phyloP scores from a whole-genome alignment of 176 grass and related monocot species.

The Oryza glaberrima region DNA sequence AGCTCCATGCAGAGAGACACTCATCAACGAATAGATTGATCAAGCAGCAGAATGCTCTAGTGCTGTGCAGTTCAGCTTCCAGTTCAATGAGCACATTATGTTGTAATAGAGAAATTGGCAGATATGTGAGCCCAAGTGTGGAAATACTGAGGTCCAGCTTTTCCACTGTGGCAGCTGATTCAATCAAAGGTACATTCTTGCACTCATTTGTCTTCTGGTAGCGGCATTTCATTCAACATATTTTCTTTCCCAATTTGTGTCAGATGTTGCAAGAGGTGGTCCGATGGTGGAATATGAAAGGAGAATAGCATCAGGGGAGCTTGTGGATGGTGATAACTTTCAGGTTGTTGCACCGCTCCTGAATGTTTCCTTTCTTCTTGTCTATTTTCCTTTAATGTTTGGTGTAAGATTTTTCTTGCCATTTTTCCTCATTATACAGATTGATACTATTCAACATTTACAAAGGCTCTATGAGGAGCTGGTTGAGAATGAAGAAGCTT shows the following conservation, averaged over 20 bases:
- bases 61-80: conserved; percentile 34
- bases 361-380: conserved; percentile 5
- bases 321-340: conserved; percentile 84
- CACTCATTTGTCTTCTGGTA: background rate
- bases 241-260: conserved; percentile 4
- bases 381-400: background rate
- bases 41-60: conserved; percentile 38
- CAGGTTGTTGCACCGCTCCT: conserved; percentile 51
- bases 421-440: conserved; percentile 49
- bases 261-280: conserved; percentile 57
- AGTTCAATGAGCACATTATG: conserved; percentile 34
- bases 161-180: conserved; percentile 42
- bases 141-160: conserved; percentile 51
- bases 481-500: conserved; percentile 64
- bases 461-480: conserved; percentile 84
- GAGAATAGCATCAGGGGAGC: conserved; percentile 75
- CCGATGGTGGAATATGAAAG: conserved; percentile 76
- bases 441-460: conserved; percentile 75
- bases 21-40: conserved; percentile 37
- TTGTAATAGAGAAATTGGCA: conserved; percentile 35
- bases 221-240: background rate
- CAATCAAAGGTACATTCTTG: conserved; percentile 51
- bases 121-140: conserved; percentile 40
- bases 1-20: conserved; percentile 28
- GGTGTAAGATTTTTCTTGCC: background rate